Conservation (phyloP, 441 rosid species). For the Melastoma candidum region DNA sequence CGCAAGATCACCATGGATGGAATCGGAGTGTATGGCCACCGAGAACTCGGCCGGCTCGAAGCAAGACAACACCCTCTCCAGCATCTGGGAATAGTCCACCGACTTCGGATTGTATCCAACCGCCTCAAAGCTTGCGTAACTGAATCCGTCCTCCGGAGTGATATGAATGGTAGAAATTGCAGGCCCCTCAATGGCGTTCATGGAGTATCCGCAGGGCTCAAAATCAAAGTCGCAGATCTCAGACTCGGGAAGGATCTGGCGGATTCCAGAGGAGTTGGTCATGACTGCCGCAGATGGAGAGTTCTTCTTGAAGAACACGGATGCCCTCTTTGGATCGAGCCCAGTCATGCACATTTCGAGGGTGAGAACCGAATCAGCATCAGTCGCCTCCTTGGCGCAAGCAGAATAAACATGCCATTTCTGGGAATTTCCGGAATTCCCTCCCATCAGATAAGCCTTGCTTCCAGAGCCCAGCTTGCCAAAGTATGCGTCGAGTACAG, state of each 20-base stretch:
- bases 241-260: slow-evolving; percentile 58
- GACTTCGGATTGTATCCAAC: slow-evolving; percentile 42
- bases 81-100: slow-evolving; percentile 29
- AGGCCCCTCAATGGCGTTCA: slow-evolving; percentile 63
- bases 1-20: slow-evolving; percentile 15
- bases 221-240: slow-evolving; percentile 67
- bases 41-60: slow-evolving; percentile 58
- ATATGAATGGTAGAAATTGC: slow-evolving; percentile 73
- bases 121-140: slow-evolving; percentile 80
- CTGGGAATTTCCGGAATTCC: slow-evolving; percentile 23
- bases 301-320: slow-evolving; percentile 47
- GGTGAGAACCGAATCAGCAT: slow-evolving; percentile 38
- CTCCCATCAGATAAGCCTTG: slow-evolving; percentile 56
- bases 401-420: slow-evolving; percentile 84
- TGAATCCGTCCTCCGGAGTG: slow-evolving; percentile 77
- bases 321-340: slow-evolving; percentile 41
- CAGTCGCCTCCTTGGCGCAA: slow-evolving; percentile 22
- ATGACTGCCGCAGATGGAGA: slow-evolving; percentile 40
- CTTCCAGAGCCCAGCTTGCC: slow-evolving; percentile 48
- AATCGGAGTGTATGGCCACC: slow-evolving; percentile 44
- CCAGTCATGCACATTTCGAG: slow-evolving; percentile 88
- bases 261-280: slow-evolving; percentile 62
- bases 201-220: slow-evolving; percentile 84
- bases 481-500: slow-evolving; percentile 50
- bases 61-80: slow-evolving; percentile 53